A percentile compares a stretch with the other conserved stretches of the same genome.
These are phyloP conservation scores for Aspergillus campestris DNA, from an alignment of 495 filamentous ascomycete species.

Conservation along the genomic window DNA sequence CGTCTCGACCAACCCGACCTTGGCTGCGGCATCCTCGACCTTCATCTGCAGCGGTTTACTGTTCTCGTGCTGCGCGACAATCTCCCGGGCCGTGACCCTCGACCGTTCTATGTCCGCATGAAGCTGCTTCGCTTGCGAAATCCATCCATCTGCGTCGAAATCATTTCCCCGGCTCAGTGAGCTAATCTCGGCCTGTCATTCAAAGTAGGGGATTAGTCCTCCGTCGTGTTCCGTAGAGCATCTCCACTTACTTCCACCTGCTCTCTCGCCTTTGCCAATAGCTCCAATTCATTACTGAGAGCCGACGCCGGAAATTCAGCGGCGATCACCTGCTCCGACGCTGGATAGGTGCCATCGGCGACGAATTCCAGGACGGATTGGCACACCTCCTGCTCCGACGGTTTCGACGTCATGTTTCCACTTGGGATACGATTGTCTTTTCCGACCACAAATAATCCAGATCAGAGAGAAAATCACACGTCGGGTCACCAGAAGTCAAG, in stretches of 20 bases:
- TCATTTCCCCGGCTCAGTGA: slow-evolving; percentile 62
- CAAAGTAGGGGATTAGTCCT: background rate
- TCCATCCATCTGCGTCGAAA: slow-evolving; percentile 76
- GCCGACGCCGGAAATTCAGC: slow-evolving; percentile 49
- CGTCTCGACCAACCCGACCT: slow-evolving; percentile 59
- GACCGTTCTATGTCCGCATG: slow-evolving; percentile 72
- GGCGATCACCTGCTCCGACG: slow-evolving; percentile 58
- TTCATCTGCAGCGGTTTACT: slow-evolving; percentile 49
- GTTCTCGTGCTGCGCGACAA: slow-evolving; percentile 61
- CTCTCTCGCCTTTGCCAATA: slow-evolving; percentile 55
- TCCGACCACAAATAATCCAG: background rate
- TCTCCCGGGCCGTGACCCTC: slow-evolving; percentile 61
- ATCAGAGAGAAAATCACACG: too few relatives aligned
- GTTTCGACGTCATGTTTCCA: slow-evolving; percentile 20
- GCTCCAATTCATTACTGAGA: slow-evolving; percentile 54
- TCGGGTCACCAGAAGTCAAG: too few relatives aligned
- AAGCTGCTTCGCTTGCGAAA: slow-evolving; percentile 71
- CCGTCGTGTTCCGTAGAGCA: background rate
- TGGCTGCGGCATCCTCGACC: slow-evolving; percentile 57
- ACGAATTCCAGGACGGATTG: slow-evolving; percentile 66
- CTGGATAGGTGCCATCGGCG: slow-evolving; percentile 62
- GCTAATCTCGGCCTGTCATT: slow-evolving; percentile 58
- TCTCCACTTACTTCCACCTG: slow-evolving; percentile 53
- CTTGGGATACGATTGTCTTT: too few relatives aligned
- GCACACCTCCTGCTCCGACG: slow-evolving; percentile 40